Base-by-base conservation (phyloP, 1,139 yeast genomes). In the Pichia sp. region DNA sequence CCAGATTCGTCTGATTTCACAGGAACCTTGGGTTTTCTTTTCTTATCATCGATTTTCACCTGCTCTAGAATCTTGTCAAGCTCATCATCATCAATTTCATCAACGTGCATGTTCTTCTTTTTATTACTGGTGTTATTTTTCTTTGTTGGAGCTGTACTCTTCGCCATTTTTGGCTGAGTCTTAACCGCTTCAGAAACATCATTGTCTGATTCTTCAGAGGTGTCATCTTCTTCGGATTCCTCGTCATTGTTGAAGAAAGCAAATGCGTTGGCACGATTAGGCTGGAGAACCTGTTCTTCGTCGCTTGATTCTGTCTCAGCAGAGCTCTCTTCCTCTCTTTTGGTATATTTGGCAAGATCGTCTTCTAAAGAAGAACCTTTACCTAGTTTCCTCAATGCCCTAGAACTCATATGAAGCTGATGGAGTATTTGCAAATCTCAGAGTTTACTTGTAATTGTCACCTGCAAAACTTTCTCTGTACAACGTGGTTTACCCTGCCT, bases 311-410 rank as follows among this genome's bases (percentile, higher is more conserved):
- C 11, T 49, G 56, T 4, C 46, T 16, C 23, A 16, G 23, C 23
- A 51, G 40, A 29, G 8, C 10, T 23, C 4, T 33, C 38, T 4
- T 44, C 42, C 44, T 50, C 27, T 41, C 42, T 35, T 33, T 46
- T 39, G n/a, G 46, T 43, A 23, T 44, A 49, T 48, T 54, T 44
- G 56, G 52, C 49, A 6, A 61, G 50, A 39, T 61, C 66, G 33
- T 69, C 72, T 45, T 69, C 67, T 44, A 51, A 36, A 5, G 66
- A 67, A 49, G 71, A 44, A 41, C 44, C 11, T 47, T 64, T 64
- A 45, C 72, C 74, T 10, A 79, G 64, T 50, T 75, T 71, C 54
- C 75, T 72, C 46, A 82, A 64, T 7, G 84, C 85, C 58, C 88
- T 71, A 2, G 84, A 77, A 68, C 88, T 81, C 92, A 82, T 81